Base-by-base conservation (phyloP, 2,329 filamentous ascomycete species). In the Alternaria brassicae region DNA sequence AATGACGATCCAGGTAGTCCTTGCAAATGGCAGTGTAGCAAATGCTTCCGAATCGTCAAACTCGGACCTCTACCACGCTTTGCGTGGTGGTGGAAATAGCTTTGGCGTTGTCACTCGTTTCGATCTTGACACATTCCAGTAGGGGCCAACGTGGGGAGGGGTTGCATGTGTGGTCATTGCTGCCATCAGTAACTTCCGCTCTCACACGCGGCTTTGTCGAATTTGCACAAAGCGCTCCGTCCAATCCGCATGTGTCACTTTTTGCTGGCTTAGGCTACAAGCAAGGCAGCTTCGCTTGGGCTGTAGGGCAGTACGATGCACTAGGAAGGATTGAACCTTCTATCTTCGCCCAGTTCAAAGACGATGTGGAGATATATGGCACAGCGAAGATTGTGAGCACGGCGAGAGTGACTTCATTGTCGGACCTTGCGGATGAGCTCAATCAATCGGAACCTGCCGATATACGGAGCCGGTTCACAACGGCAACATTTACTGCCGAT, bases 21-120 rank as follows among this genome's bases (percentile, higher is more conserved):
- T 77, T 25, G 60, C 60, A 6, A 62, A 54, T 34, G 65, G 62
- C 6, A 27, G 27, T 10, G 19, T 61, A n/a, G 19, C 55, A 4
- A 51, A 13, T n/a, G 60, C 54, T 15, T 69, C 70, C 17, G 70
- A 68, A 3, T 58, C 66, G 36, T 34, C 73, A 21, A 76, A 80
- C 54, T 45, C 57, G 2, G 79, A 81, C 39, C 75, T 80, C 6
- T 79, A 75, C 65, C 67, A 60, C 37, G 75, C 74, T 1, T 61
- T 78, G n/a, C 72, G 74, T 13, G 76, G 77, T 19, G 71, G 69
- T 3, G 63, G 63, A 3, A 65, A 61, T 36, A 72, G 68, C 37
- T 70, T 71, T 42, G 80, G 70, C 23, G 54, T 72, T 17, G 63
- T 72, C 23, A 71, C 67, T 23, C 47, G 49, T 7, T 67, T 67